Conservation (phyloP, 306 rosid species). For the Astragalus membranaceus region DNA sequence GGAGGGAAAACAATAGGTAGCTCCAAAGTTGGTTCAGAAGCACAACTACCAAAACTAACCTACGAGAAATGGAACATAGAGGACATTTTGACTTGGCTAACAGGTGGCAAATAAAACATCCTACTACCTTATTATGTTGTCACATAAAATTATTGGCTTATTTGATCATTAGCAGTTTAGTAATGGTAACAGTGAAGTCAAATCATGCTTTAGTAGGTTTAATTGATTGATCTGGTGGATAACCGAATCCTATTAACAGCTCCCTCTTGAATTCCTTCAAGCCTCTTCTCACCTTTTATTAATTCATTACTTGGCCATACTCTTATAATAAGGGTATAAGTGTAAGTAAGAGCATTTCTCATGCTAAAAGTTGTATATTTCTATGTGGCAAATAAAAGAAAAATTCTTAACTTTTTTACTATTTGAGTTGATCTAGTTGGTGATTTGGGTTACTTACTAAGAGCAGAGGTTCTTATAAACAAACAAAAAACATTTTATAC, state of each 20-base stretch:
- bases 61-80: neutral
- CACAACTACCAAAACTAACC: conserved; percentile 65
- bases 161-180: neutral
- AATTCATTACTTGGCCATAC: neutral
- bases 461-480: no score
- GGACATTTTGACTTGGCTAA: conserved; percentile 4
- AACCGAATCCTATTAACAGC: conserved; percentile 18
- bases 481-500: no score
- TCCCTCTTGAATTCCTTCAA: neutral
- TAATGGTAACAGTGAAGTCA: neutral
- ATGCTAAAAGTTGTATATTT: no score
- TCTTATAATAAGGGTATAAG: no score
- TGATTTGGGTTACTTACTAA: no score
- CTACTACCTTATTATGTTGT: neutral
- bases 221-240: conserved; percentile 21
- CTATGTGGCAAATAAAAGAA: no score
- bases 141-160: neutral
- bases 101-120: neutral
- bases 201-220: conserved; percentile 22
- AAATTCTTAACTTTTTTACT: no score
- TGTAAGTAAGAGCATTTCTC: no score
- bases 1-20: conserved; percentile 22
- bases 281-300: neutral
- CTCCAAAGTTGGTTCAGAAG: conserved; percentile 56
- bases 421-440: no score